Evolutionary conservation across 371 early-diverging fungal species (phyloP), one percentile per base, ranked within the genome.

Genomic region (Smittium mucronatum): DNA sequence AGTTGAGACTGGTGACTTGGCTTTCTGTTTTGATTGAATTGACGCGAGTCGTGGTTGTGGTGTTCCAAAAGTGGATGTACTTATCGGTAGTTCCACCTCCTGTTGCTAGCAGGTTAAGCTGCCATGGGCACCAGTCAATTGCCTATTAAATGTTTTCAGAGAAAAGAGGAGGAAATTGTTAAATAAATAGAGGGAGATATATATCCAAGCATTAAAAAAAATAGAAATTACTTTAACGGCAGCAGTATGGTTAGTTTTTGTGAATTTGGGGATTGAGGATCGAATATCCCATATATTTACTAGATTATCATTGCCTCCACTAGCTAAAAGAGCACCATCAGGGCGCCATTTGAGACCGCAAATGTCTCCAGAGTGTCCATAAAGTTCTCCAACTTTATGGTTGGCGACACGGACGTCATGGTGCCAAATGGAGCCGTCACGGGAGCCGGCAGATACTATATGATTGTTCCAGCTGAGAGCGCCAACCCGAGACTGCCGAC

Each of bases 71-170:
- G 75, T 91, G 89, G 58, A 99, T 93, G 28, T 86, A 87, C 63
- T 89, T 87, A 74, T 99, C 99, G 72, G 87, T 80, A 2, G 93
- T 83, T 33, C 99, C 99, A 64, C 99, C 99, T 47, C 99, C 99
- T 0, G 95, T 89, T 1, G 97, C 98, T 29, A 99, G 83, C 32
- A 94, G 72, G 69, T 89, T 89, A 28, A 80, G 82, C 70, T 89
- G 91, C 96, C 95, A 97, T n/a, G 99, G 99, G 76, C 97, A 95
- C 99, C 99, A 99, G n/a, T 33, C 69, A n/a, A 68, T 58, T n/a
- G 69, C 67, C n/a, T n/a, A n/a, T n/a, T n/a, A n/a, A n/a, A n/a
- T n/a, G n/a, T n/a, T n/a, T n/a, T n/a, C n/a, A n/a, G n/a, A n/a
- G n/a, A n/a, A n/a, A n/a, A n/a, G n/a, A n/a, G n/a, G n/a, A n/a